These are phyloP conservation scores for Colletotrichum phormii DNA, from an alignment of 2,329 filamentous ascomycete species.

Conservation along the genomic window DNA sequence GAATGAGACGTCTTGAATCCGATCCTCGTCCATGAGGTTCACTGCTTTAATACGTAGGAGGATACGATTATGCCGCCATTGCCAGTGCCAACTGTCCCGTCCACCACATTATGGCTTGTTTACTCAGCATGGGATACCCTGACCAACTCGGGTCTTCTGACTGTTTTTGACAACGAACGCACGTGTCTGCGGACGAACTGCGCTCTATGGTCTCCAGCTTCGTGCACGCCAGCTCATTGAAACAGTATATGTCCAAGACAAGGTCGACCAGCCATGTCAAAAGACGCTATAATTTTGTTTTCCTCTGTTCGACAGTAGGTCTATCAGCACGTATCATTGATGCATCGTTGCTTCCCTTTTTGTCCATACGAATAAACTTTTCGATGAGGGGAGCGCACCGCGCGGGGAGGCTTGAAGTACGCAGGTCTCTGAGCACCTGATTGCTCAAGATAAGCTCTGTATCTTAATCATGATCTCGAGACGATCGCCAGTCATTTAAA, in stretches of 20 bases:
- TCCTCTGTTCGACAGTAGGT: too few species aligned
- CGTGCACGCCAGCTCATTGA: neutral
- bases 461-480: too few species aligned
- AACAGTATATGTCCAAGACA: neutral
- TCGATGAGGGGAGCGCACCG: too few species aligned
- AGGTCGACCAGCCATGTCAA: too few species aligned
- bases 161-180: neutral
- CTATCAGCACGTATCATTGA: too few species aligned
- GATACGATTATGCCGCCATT: constrained; percentile 4
- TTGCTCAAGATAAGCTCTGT: neutral
- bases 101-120: neutral
- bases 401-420: too few species aligned
- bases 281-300: too few species aligned
- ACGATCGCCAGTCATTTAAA: too few species aligned
- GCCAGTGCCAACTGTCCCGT: neutral
- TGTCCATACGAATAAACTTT: too few species aligned
- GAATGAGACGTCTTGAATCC: neutral
- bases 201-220: neutral
- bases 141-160: neutral
- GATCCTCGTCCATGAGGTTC: neutral
- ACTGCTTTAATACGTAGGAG: neutral
- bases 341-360: too few species aligned
- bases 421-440: neutral
- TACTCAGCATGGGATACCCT: neutral
- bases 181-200: constrained; percentile 10